phyloP scores from a whole-genome alignment of 75 land plant species.

The Chamaecyparis obtusa region DNA sequence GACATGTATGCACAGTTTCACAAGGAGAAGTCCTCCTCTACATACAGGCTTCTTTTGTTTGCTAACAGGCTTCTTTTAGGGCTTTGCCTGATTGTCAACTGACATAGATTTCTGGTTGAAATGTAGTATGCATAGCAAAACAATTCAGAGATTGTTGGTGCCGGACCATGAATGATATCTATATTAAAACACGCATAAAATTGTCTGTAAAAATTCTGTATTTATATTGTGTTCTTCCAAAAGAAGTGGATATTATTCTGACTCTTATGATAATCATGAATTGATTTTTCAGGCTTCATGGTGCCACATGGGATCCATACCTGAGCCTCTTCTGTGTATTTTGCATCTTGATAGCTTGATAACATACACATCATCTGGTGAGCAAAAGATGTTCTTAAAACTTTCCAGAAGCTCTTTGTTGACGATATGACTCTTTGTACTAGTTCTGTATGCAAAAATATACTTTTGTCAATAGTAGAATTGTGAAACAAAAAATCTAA shows the following conservation, averaged over 20 bases:
- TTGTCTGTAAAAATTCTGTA: background rate
- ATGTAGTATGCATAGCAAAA: background rate
- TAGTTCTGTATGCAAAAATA: background rate
- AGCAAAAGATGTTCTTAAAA: background rate
- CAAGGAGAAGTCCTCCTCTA: background rate
- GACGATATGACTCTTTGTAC: background rate
- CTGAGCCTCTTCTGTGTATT: conserved; percentile 79
- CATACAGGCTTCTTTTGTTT: background rate
- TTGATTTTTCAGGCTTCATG: conserved; percentile 69
- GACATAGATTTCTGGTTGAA: background rate
- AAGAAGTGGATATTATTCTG: background rate
- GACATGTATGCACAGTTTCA: background rate
- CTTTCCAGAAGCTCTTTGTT: background rate
- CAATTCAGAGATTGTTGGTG: background rate
- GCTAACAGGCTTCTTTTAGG: background rate
- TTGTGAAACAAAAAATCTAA: background rate
- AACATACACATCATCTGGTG: conserved; percentile 75
- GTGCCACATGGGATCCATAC: conserved; percentile 68
- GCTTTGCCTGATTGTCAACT: background rate
- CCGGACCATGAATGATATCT: background rate
- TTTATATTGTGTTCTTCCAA: background rate
- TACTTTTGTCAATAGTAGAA: background rate
- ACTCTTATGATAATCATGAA: background rate
- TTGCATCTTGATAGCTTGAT: conserved; percentile 63
- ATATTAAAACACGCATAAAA: background rate